Evolutionary conservation across 805 yeast genomes (phyloP).

Genomic region (Metschnikowia lachancei): DNA sequence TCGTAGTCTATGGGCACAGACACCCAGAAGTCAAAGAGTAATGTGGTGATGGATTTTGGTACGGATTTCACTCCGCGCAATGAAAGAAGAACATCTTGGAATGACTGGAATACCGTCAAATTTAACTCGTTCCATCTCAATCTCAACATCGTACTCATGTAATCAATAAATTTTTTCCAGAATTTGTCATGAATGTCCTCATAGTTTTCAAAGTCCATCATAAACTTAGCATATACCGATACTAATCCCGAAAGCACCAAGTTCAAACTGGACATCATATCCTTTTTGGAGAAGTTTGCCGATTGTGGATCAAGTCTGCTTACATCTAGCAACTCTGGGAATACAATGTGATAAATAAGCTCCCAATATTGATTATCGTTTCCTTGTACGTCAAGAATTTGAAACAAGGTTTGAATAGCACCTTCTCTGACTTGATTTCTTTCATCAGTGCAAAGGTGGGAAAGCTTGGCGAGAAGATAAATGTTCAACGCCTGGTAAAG

Average conservation of each 20-base stretch:
- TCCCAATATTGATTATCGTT: conserved; percentile 58
- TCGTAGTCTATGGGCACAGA: conserved; percentile 39
- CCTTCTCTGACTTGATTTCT: conserved; percentile 87
- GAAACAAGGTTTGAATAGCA: conserved; percentile 82
- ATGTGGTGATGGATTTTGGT: conserved; percentile 28
- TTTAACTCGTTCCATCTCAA: conserved; percentile 52
- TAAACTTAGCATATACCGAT: conserved; percentile 54
- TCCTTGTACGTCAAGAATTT: conserved; percentile 45
- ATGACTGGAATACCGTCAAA: conserved; percentile 52
- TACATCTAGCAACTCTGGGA: conserved; percentile 48
- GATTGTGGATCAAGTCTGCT: conserved; percentile 14
- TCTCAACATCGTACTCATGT: conserved; percentile 39
- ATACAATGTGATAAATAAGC: conserved; percentile 60
- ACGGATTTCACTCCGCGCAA: conserved; percentile 20
- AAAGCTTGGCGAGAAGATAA: conserved; percentile 53
- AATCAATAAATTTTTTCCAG: conserved; percentile 60
- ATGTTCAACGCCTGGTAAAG: conserved; percentile 49
- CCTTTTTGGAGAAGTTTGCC: conserved; percentile 27
- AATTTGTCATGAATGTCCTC: conserved; percentile 26
- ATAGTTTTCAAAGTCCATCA: conserved; percentile 33
- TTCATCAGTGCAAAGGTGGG: conserved; percentile 59
- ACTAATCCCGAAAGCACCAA: conserved; percentile 66
- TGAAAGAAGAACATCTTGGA: conserved; percentile 45
- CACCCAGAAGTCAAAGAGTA: conserved; percentile 52
- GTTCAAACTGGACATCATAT: conserved; percentile 61